Evolutionary conservation across 106 monocot species (phyloP).

Genomic region (Platanthera guangdongensis): DNA sequence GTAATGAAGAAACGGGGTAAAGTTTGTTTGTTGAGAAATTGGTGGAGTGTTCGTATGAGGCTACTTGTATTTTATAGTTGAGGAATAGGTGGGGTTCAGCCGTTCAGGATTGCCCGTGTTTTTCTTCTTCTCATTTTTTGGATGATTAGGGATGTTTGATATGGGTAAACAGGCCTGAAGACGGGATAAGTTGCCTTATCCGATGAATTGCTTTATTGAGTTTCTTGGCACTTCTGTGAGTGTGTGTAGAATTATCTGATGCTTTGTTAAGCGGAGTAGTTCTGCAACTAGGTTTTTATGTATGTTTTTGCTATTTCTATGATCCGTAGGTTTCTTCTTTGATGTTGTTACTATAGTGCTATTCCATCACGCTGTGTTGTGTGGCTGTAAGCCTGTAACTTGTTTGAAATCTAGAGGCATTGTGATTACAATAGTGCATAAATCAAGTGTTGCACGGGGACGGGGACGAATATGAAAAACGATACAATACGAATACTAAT

Average conservation of each 20-base stretch:
- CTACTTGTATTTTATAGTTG: slow-evolving; percentile 1
- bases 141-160: neutral
- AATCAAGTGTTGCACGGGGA: neutral
- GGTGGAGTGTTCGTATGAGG: neutral
- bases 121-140: neutral
- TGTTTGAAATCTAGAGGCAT: neutral
- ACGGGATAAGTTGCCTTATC: neutral
- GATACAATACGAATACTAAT: too few relatives aligned
- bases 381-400: neutral
- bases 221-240: neutral
- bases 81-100: neutral
- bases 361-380: neutral
- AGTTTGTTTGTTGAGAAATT: neutral
- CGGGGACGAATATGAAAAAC: too few relatives aligned
- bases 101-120: neutral
- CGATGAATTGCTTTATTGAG: neutral
- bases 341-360: neutral
- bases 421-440: neutral
- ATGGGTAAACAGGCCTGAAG: neutral
- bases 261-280: neutral
- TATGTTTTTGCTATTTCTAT: neutral
- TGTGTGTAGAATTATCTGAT: too few relatives aligned
- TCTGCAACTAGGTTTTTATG: neutral
- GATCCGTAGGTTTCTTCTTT: neutral
- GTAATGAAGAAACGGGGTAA: neutral